Conservation (phyloP, 345 rosid genomes). For the Sisymbrium altissimum region DNA sequence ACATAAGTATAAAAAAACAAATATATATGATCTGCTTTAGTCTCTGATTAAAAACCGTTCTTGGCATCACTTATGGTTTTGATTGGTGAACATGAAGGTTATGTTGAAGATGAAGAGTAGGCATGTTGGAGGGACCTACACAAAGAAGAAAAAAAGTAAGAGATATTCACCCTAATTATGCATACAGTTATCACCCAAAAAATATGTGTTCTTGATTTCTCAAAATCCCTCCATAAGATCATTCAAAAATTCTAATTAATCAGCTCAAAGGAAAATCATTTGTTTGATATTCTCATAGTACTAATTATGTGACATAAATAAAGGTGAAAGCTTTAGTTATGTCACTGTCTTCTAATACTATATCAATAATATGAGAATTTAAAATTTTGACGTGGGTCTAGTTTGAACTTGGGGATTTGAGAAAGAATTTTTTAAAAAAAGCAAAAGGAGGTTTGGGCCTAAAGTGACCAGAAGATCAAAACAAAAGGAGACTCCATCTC, state of each 20-base stretch:
- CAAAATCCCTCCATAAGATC: background rate
- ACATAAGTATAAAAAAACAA: background rate
- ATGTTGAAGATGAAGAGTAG: constrained; percentile 97
- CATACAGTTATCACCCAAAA: background rate
- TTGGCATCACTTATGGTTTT: background rate
- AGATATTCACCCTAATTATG: constrained; percentile 33
- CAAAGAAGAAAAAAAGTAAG: constrained; percentile 98
- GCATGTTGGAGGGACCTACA: constrained; percentile 90
- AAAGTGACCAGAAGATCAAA: constrained; percentile 15
- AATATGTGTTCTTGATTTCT: background rate
- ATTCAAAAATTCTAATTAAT: background rate
- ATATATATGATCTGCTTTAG: background rate
- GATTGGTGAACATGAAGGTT: constrained; percentile 49
- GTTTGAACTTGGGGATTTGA: constrained; percentile 72
- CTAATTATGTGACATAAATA: constrained; percentile 5
- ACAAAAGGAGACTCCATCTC: constrained; percentile 10
- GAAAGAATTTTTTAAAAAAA: constrained; percentile 38
- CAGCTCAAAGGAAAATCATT: background rate
- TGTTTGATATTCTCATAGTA: constrained; percentile 6
- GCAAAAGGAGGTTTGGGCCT: constrained; percentile 29
- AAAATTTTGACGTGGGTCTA: constrained; percentile 45
- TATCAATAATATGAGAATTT: constrained; percentile 11
- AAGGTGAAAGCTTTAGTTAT: constrained; percentile 8
- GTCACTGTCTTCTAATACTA: background rate
- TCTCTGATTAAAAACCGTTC: constrained; percentile 22